These are phyloP conservation scores for Wilcoxina mikolae DNA, from an alignment of 495 filamentous ascomycete genomes.

Conservation along the genomic window DNA sequence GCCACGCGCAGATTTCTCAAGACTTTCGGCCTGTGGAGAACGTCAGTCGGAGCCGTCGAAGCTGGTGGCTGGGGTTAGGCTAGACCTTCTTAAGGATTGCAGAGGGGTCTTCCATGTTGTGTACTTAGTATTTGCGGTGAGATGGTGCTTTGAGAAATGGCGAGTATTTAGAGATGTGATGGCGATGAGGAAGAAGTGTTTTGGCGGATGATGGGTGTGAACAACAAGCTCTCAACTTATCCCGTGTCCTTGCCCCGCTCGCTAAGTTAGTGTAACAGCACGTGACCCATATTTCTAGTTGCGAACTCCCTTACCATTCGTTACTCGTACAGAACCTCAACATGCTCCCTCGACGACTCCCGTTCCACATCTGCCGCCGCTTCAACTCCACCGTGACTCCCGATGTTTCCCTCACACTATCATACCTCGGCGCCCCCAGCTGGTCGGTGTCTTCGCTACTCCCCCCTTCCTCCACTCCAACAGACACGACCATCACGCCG, in stretches of 20 bases:
- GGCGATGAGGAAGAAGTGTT: too few relatives aligned
- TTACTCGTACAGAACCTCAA: too few relatives aligned
- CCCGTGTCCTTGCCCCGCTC: too few relatives aligned
- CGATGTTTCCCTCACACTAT: background rate
- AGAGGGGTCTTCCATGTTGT: slow-evolving; percentile 1
- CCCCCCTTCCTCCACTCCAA: slow-evolving; percentile 32
- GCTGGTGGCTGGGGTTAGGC: background rate
- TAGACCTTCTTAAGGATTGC: background rate
- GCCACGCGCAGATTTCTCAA: slow-evolving; percentile 39
- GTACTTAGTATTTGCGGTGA: too few relatives aligned
- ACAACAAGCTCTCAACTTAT: too few relatives aligned
- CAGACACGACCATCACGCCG: slow-evolving; percentile 35
- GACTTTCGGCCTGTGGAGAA: background rate
- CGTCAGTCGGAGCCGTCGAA: background rate
- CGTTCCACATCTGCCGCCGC: background rate
- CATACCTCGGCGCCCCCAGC: slow-evolving; percentile 31
- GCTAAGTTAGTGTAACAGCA: too few relatives aligned
- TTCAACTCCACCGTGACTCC: background rate
- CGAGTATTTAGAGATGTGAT: too few relatives aligned
- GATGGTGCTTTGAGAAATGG: too few relatives aligned
- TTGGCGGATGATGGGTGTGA: too few relatives aligned
- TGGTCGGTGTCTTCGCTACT: slow-evolving; percentile 81
- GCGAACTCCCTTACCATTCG: too few relatives aligned
- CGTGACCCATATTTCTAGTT: too few relatives aligned
- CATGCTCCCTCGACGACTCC: background rate